These are phyloP conservation scores for Plasmodium cynomolgi DNA, from an alignment of 169 alveolate genomes.

Conservation along the genomic window DNA sequence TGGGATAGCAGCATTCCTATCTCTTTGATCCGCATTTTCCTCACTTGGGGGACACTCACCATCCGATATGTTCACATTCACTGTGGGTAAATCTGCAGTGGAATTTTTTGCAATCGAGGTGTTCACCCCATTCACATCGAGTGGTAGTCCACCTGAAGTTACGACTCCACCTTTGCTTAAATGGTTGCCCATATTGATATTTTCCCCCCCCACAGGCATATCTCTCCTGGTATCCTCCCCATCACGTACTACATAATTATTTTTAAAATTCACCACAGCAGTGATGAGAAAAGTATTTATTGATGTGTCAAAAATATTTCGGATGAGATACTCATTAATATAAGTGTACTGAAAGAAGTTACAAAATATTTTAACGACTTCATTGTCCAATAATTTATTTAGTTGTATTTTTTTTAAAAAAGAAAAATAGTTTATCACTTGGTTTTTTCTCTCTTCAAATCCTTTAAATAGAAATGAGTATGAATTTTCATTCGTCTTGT, in stretches of 20 bases:
- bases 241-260: slow-evolving; percentile 1
- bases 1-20: not conserved
- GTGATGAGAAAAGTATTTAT: slow-evolving; percentile 34
- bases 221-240: not conserved
- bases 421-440: slow-evolving; percentile 47
- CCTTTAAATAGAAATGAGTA: slow-evolving; percentile 72
- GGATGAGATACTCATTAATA: slow-evolving; percentile 53
- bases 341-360: slow-evolving; percentile 62
- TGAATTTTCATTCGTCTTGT: slow-evolving; percentile 67
- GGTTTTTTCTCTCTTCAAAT: slow-evolving; percentile 69
- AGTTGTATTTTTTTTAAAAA: slow-evolving; percentile 37
- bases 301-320: slow-evolving; percentile 49
- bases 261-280: slow-evolving; percentile 38
- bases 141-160: not conserved
- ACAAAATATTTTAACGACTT: slow-evolving; percentile 58
- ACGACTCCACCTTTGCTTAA: not conserved
- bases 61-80: not conserved
- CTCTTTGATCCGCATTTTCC: not conserved
- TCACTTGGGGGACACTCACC: not conserved
- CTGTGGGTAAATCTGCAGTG: not conserved
- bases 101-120: not conserved
- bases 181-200: not conserved
- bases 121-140: not conserved
- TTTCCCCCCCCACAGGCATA: not conserved
- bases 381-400: slow-evolving; percentile 53